phyloP scores from a whole-genome alignment of 345 rosid species.

The Salix caprea region DNA sequence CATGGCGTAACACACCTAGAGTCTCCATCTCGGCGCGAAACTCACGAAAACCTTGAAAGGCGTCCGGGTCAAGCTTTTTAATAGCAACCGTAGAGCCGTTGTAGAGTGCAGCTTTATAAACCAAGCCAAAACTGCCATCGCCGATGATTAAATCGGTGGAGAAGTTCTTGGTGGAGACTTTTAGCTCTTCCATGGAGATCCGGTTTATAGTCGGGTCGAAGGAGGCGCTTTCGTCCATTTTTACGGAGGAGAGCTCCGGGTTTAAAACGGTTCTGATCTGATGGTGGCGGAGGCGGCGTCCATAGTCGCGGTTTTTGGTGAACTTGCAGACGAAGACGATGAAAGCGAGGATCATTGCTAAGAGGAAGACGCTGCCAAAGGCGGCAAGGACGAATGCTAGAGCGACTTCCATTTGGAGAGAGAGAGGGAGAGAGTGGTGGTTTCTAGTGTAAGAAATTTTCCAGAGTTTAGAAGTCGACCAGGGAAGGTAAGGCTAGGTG shows the following conservation, averaged over 20 bases:
- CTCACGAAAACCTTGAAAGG: conserved; percentile 84
- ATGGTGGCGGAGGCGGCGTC: neutral
- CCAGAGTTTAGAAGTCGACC: conserved; percentile 21
- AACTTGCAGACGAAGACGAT: conserved; percentile 25
- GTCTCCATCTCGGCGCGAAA: conserved; percentile 92
- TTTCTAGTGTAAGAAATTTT: neutral
- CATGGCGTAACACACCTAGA: conserved; percentile 52
- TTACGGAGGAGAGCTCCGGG: conserved; percentile 17
- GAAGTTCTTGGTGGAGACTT: conserved; percentile 57
- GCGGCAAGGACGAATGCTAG: conserved; percentile 23
- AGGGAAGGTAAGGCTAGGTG: neutral
- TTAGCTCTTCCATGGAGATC: conserved; percentile 68
- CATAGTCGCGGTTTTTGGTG: neutral
- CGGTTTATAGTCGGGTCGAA: conserved; percentile 54
- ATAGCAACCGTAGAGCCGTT: conserved; percentile 64
- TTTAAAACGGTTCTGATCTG: conserved; percentile 17
- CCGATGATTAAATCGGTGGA: conserved; percentile 67
- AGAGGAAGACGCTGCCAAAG: conserved; percentile 20
- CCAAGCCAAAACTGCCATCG: conserved; percentile 88
- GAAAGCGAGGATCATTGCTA: conserved; percentile 23
- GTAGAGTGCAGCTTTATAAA: conserved; percentile 57
- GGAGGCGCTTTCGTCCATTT: conserved; percentile 37
- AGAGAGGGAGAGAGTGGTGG: neutral
- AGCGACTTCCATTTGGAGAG: conserved; percentile 14
- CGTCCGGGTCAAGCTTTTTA: conserved; percentile 73